Conservation (phyloP, 148 eudicot species). For the Rhododendron williamsianum region DNA sequence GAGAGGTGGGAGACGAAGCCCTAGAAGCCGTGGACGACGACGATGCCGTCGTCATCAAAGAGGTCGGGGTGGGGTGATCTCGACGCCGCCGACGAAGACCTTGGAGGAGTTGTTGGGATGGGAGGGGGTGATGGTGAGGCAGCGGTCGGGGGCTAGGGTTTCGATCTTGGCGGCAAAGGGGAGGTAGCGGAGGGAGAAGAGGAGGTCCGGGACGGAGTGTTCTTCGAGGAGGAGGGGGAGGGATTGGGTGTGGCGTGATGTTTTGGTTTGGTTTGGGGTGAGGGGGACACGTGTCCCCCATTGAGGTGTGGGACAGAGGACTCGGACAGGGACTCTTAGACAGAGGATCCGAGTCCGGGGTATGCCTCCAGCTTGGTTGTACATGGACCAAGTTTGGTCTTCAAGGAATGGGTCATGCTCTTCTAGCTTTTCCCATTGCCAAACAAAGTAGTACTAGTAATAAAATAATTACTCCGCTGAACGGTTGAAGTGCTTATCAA, state of each 20-base stretch:
- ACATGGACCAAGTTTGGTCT: not conserved
- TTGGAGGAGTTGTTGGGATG: constrained; percentile 15
- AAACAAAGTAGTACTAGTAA: not conserved
- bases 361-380: not conserved
- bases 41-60: constrained; percentile 26
- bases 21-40: constrained; percentile 57
- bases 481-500: not conserved
- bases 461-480: no score
- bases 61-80: constrained; percentile 50
- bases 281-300: no score
- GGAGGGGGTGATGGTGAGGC: not conserved
- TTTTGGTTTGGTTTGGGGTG: no score
- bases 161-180: no score
- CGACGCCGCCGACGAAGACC: constrained; percentile 52
- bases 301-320: no score
- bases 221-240: no score
- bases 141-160: no score
- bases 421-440: not conserved
- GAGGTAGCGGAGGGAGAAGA: no score
- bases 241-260: no score
- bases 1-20: constrained; percentile 54
- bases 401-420: not conserved
- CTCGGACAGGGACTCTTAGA: no score
- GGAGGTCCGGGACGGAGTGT: no score
- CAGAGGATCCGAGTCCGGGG: no score